Base-by-base conservation (phyloP, 768 basidiomycete species). In the Sporobolomyces pararoseus region DNA sequence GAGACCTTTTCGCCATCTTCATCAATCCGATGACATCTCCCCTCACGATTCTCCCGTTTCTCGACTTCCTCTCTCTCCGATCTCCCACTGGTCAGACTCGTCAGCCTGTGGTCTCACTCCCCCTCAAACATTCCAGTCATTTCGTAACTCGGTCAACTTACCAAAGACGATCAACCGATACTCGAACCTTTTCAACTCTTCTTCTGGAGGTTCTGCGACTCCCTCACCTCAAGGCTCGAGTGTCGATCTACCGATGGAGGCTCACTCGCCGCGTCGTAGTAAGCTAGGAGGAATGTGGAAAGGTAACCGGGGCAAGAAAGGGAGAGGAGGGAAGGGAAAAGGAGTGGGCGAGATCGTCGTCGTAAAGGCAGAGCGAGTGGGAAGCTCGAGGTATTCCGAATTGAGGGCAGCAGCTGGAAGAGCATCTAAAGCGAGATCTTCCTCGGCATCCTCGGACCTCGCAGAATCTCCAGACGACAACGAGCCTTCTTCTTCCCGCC, bases 101-200 rank as follows among this genome's bases (percentile, higher is more conserved):
- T 58, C 60, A 0, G 60, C 29, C 12, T 55, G 39, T 39, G 25
- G 42, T 1, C 47, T 34, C 1, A 51, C 65, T 29, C 70, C 70
- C 2, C n/a, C 34, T 12, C 34, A 19, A 16, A 39, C 60, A 7
- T 70, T 70, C 59, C 19, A 55, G n/a, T 53, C 69, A 19, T 70
- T 70, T 53, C 58, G 69, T 37, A 66, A 70, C 64, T 70, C 69
- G 27, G 58, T 66, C 55, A 65, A 55, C 31, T 10, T 49, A 7
- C 6, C n/a, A 17, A 39, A 31, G 49, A 63, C 39, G 34, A 23
- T 39, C 21, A 52, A 63, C 35, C 50, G 62, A 16, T 49, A 52
- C 31, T 63, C 62, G 49, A 63, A 51, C 27, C 51, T 39, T 9
- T 63, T 52, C 23, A n/a, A 58, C 19, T 29, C 42, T 17, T 46